Evolutionary conservation across 1,139 yeast genomes (phyloP).

Genomic region (Hyphopichia burtonii): DNA sequence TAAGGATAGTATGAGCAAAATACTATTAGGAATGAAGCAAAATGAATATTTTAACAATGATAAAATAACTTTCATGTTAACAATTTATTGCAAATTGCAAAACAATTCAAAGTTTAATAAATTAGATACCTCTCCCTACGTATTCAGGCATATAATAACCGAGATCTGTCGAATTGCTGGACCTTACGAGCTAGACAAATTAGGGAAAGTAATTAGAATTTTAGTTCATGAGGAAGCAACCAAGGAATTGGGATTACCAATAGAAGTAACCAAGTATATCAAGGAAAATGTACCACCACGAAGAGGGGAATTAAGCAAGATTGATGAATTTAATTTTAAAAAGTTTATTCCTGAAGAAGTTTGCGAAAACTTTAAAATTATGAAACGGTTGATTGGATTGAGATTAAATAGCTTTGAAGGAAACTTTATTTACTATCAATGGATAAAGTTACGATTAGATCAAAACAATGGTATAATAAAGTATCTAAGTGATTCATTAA

Average conservation of each 20-base stretch:
- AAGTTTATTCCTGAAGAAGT: not conserved
- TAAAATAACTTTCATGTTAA: constrained; percentile 13
- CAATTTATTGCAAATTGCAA: constrained; percentile 14
- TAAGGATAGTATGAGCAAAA: constrained; percentile 14
- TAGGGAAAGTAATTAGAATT: constrained; percentile 21
- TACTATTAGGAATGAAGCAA: constrained; percentile 12
- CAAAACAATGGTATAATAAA: not conserved
- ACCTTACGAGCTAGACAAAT: constrained; percentile 4
- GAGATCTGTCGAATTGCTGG: constrained; percentile 10
- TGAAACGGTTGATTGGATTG: constrained; percentile 21
- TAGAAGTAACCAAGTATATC: constrained; percentile 13
- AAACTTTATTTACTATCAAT: constrained; percentile 10
- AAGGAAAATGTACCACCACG: no score
- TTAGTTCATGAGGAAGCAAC: constrained; percentile 25
- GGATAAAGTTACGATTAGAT: not conserved
- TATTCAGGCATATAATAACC: constrained; percentile 10
- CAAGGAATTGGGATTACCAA: constrained; percentile 19
- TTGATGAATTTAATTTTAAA: not conserved
- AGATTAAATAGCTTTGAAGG: constrained; percentile 20
- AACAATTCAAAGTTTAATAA: not conserved
- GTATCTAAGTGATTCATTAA: constrained; percentile 10
- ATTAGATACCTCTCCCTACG: constrained; percentile 10
- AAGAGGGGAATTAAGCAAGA: not conserved
- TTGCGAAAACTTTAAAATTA: constrained; percentile 26
- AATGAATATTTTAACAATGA: constrained; percentile 8